These are phyloP conservation scores for Nitzschia sp. DNA, from an alignment of 108 stramenopile species.

Conservation along the genomic window DNA sequence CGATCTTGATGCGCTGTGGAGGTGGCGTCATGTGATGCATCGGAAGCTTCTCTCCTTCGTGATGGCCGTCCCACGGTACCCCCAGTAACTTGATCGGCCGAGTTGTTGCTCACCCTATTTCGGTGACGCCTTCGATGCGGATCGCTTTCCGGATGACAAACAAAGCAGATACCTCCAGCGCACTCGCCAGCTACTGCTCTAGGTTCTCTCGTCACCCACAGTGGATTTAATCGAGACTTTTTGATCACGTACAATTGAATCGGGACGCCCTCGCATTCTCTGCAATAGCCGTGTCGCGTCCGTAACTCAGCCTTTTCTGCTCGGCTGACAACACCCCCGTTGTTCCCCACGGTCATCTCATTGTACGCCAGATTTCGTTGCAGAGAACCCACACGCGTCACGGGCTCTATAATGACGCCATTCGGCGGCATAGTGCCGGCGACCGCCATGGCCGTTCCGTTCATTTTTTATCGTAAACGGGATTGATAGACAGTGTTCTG, in stretches of 20 bases:
- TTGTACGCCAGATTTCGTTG: conserved; percentile 37
- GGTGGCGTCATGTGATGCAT: too few species aligned
- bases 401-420: background rate
- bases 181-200: conserved; percentile 21
- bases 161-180: conserved; percentile 33
- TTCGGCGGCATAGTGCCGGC: too few species aligned
- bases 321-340: conserved; percentile 27
- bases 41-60: too few species aligned
- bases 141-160: conserved; percentile 27
- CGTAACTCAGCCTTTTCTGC: conserved; percentile 29
- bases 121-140: conserved; percentile 1
- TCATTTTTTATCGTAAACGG: too few species aligned
- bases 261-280: conserved; percentile 30
- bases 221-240: conserved; percentile 39
- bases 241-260: conserved; percentile 27
- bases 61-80: too few species aligned
- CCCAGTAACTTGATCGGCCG: too few species aligned
- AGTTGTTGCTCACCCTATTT: too few species aligned
- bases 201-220: conserved; percentile 31
- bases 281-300: conserved; percentile 34
- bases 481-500: too few species aligned
- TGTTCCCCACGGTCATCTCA: conserved; percentile 29
- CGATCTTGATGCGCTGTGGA: too few species aligned
- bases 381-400: background rate
- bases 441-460: background rate